Evolutionary conservation across 371 early-diverging fungal genomes (phyloP), one percentile per base, ranked within the genome.

Genomic region (Lichtheimia corymbifera): DNA sequence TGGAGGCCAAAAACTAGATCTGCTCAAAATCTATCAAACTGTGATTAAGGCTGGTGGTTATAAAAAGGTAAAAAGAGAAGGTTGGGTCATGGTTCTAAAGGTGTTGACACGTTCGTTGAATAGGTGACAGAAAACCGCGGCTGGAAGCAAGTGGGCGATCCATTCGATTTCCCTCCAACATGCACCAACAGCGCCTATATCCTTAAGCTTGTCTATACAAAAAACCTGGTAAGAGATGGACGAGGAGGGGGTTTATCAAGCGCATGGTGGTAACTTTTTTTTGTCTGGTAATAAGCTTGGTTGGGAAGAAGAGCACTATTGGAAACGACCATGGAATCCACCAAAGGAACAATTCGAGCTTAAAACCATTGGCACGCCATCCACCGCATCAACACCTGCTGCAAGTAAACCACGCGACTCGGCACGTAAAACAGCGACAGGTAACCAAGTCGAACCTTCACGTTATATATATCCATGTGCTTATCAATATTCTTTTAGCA

Each of bases 131-230:
- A 78, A 30, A 89, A 90, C 50, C 85, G 91, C 44, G 86, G 88
- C 14, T 93, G 93, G 93, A 90, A 88, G 63, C 83, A 88, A 70
- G 83, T 93, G 15, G 83, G 88, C 47, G 76, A 83, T 58, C 88
- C 89, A 0, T 91, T 93, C 70, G 82, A 92, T 61, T 88, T 93
- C 56, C 92, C 94, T 5, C 72, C 87, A 11, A 93, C 92, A 12
- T 92, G 94, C 70, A 93, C 93, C 22, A 93, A 92, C 68, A 86
- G 88, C 59, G 93, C 93, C 7, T 92, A 87, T 69, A 89, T 91
- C 57, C 75, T 91, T 51, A 92, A 92, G 72, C 82, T 84, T 14
- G 82, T 90, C 0, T 93, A 92, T 71, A 87, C 83, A 59, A 83
- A 83, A 62, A 85, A 84, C 58, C 70, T 93, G 66, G 79, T 76